These are phyloP conservation scores for Blastomyces emzantsi DNA, from an alignment of 2,329 filamentous ascomycete genomes.

Conservation along the genomic window DNA sequence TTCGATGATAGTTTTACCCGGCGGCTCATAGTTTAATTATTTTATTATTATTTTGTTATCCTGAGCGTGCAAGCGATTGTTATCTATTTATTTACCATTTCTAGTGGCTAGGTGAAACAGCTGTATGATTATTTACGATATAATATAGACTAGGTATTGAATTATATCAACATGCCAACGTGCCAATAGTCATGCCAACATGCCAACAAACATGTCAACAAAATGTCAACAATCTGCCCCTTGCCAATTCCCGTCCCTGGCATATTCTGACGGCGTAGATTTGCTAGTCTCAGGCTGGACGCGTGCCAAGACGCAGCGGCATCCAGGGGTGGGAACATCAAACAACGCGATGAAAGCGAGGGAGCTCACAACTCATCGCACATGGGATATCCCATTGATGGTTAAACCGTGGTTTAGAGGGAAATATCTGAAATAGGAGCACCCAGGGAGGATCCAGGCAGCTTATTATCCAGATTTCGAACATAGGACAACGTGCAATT, in stretches of 20 bases:
- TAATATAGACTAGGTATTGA: background rate
- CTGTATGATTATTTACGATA: background rate
- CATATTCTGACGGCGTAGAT: background rate
- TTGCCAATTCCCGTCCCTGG: background rate
- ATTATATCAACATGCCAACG: background rate
- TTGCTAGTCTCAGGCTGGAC: conserved; percentile 4
- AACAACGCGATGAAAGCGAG: background rate
- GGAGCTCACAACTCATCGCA: background rate
- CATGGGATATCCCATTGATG: background rate
- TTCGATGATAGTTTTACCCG: conserved; percentile 6
- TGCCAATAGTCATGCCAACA: background rate
- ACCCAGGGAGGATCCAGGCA: background rate
- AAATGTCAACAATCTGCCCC: background rate
- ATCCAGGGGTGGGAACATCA: background rate
- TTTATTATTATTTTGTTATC: background rate
- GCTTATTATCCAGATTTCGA: background rate
- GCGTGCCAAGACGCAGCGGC: conserved; percentile 3
- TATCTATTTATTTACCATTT: conserved; percentile 1
- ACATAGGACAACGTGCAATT: background rate
- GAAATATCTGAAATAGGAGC: background rate
- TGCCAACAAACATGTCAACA: background rate
- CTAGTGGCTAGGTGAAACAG: background rate
- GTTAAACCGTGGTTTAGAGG: background rate
- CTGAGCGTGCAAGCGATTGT: conserved; percentile 14
- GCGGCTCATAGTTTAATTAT: too few relatives aligned